Evolutionary conservation across 2,329 filamentous ascomycete species (phyloP), one percentile per base, ranked within the genome.

Genomic region (Colletotrichum sidae): DNA sequence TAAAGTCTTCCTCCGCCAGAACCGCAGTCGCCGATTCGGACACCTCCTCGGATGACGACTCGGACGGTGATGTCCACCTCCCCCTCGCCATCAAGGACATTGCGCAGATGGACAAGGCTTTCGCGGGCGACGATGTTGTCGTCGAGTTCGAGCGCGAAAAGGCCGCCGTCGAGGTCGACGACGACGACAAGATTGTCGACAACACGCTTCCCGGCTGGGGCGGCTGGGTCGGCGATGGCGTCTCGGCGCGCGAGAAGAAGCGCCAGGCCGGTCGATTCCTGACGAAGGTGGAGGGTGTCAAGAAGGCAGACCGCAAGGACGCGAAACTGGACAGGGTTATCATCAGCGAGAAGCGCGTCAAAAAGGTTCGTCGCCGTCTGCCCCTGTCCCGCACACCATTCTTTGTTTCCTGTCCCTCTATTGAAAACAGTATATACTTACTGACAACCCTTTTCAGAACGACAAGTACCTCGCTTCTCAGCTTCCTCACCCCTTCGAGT

Each of bases 131-230:
- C 72, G 92, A 97, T 75, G 92, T 96, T 1, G 88, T 91, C 8
- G 87, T 87, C 50, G 90, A 94, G 44, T 99, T 98, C 74, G 87
- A 88, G 62, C 84, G 84, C 42, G 94, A 98, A 74, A 98, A 98
- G 80, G 85, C 84, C 13, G 87, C 88, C 54, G 82, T 87, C 1
- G 87, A 88, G 15, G 85, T 87, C 37, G 92, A 92, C 15, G 94
- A 97, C 76, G 93, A 92, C 70, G 92, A 96, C 74, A 91, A 96
- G 78, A 82, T 93, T 60, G 80, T 94, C 37, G 93, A 95, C 75
- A 91, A 91, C 69, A 92, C 92, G n/a, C 84, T 99, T 6, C 94
- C 94, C 0, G 96, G 96, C 50, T 99, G 96, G 96, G 96, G 96
- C 69, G 90, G 85, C 72, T 97, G 96, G 96, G 87, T 92, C 6